Percentiles rank a stretch among this genome's conserved stretches.
phyloP scores from a whole-genome alignment of 352 stramenopile genomes.

The Phytophthora citricola region DNA sequence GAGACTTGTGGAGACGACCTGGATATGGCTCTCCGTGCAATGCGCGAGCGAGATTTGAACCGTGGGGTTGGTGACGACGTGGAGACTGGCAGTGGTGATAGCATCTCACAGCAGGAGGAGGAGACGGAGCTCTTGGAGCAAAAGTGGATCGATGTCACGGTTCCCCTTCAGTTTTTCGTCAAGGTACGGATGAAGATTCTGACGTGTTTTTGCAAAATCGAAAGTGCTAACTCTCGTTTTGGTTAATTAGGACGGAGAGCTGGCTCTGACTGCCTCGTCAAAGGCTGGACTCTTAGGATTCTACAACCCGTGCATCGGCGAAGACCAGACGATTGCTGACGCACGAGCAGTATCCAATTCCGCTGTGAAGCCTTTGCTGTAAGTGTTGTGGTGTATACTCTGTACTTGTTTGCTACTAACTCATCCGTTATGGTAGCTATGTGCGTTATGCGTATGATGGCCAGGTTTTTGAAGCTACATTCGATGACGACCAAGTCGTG shows the following conservation, averaged over 20 bases:
- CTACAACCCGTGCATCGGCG: conserved; percentile 79
- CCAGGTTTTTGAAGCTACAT: conserved; percentile 83
- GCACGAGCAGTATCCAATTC: conserved; percentile 18
- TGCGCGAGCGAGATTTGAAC: conserved; percentile 29
- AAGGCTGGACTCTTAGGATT: conserved; percentile 81
- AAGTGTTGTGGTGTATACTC: conserved; percentile 25
- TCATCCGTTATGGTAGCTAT: conserved; percentile 49
- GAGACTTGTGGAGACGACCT: conserved; percentile 33
- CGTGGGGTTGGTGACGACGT: conserved; percentile 28
- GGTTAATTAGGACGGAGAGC: conserved; percentile 52
- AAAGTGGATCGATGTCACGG: conserved; percentile 80
- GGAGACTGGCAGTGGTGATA: conserved; percentile 23
- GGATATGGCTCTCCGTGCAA: conserved; percentile 22
- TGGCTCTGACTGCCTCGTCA: conserved; percentile 59
- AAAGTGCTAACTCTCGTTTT: conserved; percentile 7
- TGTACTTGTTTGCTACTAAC: background rate
- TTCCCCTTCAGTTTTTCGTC: conserved; percentile 85
- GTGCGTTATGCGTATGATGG: conserved; percentile 79
- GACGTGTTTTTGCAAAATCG: background rate
- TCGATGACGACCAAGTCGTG: conserved; percentile 76
- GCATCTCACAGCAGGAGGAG: conserved; percentile 21
- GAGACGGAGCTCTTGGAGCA: conserved; percentile 42
- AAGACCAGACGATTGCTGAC: conserved; percentile 52
- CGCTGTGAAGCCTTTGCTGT: conserved; percentile 62
- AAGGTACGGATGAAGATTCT: conserved; percentile 40